Evolutionary conservation across 73 alveolate species (phyloP).

Genomic region (Uronychia setigera): DNA sequence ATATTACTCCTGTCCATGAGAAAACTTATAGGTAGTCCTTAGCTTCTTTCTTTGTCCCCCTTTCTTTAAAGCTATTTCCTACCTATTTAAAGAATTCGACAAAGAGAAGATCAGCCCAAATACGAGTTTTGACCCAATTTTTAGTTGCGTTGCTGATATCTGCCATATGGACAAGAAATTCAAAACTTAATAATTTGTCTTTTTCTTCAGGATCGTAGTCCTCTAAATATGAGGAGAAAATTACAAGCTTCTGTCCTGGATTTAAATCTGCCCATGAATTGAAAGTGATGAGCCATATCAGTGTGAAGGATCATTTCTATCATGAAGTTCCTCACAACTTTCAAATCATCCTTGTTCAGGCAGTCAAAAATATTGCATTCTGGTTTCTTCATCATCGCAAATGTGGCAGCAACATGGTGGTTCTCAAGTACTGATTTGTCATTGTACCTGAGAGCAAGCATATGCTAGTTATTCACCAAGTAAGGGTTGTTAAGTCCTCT

Average conservation of each 20-base stretch:
- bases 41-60: constrained; percentile 77
- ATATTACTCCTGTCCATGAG: constrained; percentile 66
- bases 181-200: constrained; percentile 24
- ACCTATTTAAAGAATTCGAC: constrained; percentile 61
- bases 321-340: constrained; percentile 43
- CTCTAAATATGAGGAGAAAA: not conserved
- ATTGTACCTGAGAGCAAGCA: constrained; percentile 42
- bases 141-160: constrained; percentile 66
- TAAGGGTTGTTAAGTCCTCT: constrained; percentile 69
- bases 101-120: constrained; percentile 72
- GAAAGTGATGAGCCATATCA: constrained; percentile 61
- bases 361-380: constrained; percentile 39
- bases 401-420: constrained; percentile 22
- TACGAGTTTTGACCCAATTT: constrained; percentile 54
- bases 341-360: constrained; percentile 10
- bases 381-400: constrained; percentile 15
- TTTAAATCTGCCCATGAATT: constrained; percentile 17
- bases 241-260: constrained; percentile 13
- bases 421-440: constrained; percentile 55
- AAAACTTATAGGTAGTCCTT: constrained; percentile 48
- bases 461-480: constrained; percentile 36
- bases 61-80: constrained; percentile 1
- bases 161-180: constrained; percentile 38
- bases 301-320: constrained; percentile 52
- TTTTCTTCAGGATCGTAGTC: constrained; percentile 20